phyloP scores from a whole-genome alignment of 441 rosid genomes.

The Adansonia madagascariensis region DNA sequence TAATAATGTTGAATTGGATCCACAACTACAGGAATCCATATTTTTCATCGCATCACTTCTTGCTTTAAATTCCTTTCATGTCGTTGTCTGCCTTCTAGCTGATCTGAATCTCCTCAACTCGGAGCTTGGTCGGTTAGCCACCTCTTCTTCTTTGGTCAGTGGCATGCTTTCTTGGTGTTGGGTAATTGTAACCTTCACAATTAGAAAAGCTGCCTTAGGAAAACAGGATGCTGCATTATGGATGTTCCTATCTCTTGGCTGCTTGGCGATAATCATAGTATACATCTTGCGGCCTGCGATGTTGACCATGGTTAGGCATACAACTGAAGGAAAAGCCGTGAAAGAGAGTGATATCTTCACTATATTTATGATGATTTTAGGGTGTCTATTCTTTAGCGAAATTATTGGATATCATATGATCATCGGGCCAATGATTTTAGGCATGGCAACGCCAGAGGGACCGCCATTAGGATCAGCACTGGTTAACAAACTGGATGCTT shows the following conservation, averaged over 20 bases:
- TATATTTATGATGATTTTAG: neutral
- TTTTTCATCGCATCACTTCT: constrained; percentile 1
- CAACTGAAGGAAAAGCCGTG: constrained; percentile 20
- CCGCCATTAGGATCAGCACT: constrained; percentile 28
- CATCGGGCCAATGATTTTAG: neutral
- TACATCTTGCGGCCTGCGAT: constrained; percentile 24
- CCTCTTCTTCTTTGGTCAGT: constrained; percentile 23
- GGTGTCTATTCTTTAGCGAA: constrained; percentile 10
- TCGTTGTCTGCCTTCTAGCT: neutral
- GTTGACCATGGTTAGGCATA: constrained; percentile 19
- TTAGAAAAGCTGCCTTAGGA: too few species aligned
- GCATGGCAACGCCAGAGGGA: constrained; percentile 24
- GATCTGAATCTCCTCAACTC: constrained; percentile 33
- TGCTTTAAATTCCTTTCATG: constrained; percentile 19
- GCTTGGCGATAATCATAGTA: neutral
- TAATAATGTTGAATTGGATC: neutral
- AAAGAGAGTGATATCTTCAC: neutral
- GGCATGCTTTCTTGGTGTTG: neutral
- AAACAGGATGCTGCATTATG: neutral
- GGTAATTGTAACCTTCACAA: too few species aligned
- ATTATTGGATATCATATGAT: constrained; percentile 6
- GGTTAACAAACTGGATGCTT: constrained; percentile 16
- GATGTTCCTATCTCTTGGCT: neutral
- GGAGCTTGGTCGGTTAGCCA: constrained; percentile 28
- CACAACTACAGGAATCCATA: neutral